Base-by-base conservation (phyloP, 768 basidiomycete species). In the Suillus brevipes region DNA sequence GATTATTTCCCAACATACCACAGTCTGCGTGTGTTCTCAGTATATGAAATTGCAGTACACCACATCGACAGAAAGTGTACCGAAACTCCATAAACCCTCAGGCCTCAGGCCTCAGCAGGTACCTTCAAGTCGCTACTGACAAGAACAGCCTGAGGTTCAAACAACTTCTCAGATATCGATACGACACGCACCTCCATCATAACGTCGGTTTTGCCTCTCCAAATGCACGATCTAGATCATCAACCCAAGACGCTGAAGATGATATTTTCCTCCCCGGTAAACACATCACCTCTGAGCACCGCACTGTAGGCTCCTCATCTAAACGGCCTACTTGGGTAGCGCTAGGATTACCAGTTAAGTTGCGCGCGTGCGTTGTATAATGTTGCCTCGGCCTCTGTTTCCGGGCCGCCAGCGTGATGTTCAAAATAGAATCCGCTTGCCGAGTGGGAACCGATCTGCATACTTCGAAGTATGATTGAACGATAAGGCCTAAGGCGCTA, bases 181-280 rank as follows among this genome's bases (percentile, higher is more conserved):
- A 56, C n/a, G 2, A 36, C n/a, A 57, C 36, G n/a, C 36, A 57
- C 36, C 36, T 23, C 37, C 56, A 57, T 57, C 56, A 57, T 57
- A 23, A 23, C n/a, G 13, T 37, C n/a, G n/a, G 23, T 37, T 57
- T 37, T n/a, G 36, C 36, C 36, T 37, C 56, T 23, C n/a, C 36
- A 1, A 8, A 57, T 37, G n/a, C 36, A 57, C 18, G 56, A 57
- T 37, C 56, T 57, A 4, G 56, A 37, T 4, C 20, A 57, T 37
- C 47, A 47, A 13, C n/a, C 25, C 36, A 57, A 37, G 31, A 31
- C 31, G 31, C 31, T 31, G 31, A 31, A 31, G 31, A 31, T 3
- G 10, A 13, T 6, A 37, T 23, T 37, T 36, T 56, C 55, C 34
- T 56, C 55, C n/a, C 55, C 12, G n/a, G 14, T n/a, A 37, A 37